Conservation (phyloP, 1,139 yeast genomes). For the Blastobotrys apis region DNA sequence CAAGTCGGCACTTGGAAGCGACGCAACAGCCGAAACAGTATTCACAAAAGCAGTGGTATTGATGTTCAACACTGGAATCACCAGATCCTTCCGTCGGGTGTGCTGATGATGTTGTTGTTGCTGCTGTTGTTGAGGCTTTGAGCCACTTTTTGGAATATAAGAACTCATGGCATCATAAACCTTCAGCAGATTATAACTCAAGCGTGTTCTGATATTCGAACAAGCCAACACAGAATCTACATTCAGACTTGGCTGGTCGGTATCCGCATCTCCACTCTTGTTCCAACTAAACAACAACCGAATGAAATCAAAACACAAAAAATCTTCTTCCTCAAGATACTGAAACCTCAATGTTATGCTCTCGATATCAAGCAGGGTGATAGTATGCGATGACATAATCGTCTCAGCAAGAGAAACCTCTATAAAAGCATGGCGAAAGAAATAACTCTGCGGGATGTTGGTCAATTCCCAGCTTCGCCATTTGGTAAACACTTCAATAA, state of each 20-base stretch:
- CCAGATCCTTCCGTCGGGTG: neutral
- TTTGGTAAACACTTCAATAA: conserved; percentile 55
- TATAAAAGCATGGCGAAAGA: conserved; percentile 27
- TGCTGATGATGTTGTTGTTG: neutral
- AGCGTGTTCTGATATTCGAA: conserved; percentile 22
- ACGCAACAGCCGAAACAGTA: neutral
- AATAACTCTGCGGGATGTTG: conserved; percentile 51
- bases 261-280: conserved; percentile 6
- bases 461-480: conserved; percentile 92
- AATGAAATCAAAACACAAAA: conserved; percentile 33
- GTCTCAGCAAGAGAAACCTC: conserved; percentile 30
- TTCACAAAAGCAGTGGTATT: conserved; percentile 4
- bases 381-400: conserved; percentile 26
- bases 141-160: conserved; percentile 1
- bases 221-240: conserved; percentile 24
- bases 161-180: conserved; percentile 16
- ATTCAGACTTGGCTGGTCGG: conserved; percentile 14
- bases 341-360: conserved; percentile 30
- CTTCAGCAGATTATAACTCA: conserved; percentile 22
- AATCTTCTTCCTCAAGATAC: conserved; percentile 33
- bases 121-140: neutral
- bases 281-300: conserved; percentile 26
- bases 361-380: conserved; percentile 31
- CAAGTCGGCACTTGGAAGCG: conserved; percentile 5
- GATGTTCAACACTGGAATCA: conserved; percentile 5